Conservation (phyloP, 257 asterid genomes). For the Leonotis leonurus region DNA sequence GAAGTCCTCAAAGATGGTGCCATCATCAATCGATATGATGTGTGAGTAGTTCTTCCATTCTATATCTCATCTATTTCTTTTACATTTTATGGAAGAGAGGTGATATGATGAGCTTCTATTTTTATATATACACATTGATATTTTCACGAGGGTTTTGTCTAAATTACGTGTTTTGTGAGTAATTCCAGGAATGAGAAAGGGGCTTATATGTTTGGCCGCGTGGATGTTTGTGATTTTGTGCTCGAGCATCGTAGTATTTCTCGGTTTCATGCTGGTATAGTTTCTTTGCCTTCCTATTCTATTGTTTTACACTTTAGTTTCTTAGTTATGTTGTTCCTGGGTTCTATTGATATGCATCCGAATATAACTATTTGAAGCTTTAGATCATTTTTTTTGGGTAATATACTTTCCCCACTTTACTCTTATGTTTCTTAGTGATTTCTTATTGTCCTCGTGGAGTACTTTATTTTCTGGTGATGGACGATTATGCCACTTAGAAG, state of each 20-base stretch:
- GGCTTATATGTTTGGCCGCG: slow-evolving; percentile 98
- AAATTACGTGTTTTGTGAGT: background rate
- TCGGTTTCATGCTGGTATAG: slow-evolving; percentile 85
- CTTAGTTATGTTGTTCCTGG: background rate
- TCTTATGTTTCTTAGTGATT: background rate
- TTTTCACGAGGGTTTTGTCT: slow-evolving; percentile 5
- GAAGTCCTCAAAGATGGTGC: slow-evolving; percentile 88
- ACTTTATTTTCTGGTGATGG: background rate
- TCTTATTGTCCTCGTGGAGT: background rate
- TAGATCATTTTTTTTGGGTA: background rate
- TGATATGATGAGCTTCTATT: no score
- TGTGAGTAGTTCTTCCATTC: slow-evolving; percentile 37
- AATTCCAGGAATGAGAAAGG: slow-evolving; percentile 73
- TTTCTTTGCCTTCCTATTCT: slow-evolving; percentile 12
- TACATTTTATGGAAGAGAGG: no score
- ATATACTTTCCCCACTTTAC: background rate
- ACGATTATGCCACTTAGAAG: slow-evolving; percentile 1
- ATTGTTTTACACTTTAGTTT: background rate
- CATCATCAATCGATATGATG: slow-evolving; percentile 58
- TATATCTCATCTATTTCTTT: background rate
- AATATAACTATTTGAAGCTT: slow-evolving; percentile 1
- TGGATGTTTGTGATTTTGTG: slow-evolving; percentile 85
- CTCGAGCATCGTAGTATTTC: slow-evolving; percentile 96
- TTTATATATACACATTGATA: background rate
- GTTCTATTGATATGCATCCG: background rate